Percentiles rank a stretch among this genome's conserved stretches.
phyloP scores from a whole-genome alignment of 2,329 filamentous ascomycete genomes.

The Alternaria panax region DNA sequence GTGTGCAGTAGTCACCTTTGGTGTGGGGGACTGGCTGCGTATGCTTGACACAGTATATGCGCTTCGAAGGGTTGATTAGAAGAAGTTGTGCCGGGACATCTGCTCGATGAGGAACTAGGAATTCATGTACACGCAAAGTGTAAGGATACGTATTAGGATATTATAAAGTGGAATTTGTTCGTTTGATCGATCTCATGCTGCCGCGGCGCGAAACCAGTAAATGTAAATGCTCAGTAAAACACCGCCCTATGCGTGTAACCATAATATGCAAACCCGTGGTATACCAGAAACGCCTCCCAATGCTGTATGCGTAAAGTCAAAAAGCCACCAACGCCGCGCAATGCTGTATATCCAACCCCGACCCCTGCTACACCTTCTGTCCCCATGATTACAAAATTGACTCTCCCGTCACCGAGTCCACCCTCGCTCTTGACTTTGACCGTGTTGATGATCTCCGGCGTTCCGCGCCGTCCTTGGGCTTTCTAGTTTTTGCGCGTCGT shows the following conservation, averaged over 20 bases:
- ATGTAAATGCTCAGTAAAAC: constrained; percentile 41
- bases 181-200: constrained; percentile 15
- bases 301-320: constrained; percentile 22
- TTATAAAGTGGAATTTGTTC: constrained; percentile 9
- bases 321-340: constrained; percentile 28
- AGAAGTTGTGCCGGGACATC: background rate
- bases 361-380: constrained; percentile 6
- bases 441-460: constrained; percentile 44
- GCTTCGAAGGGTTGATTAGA: background rate
- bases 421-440: constrained; percentile 37
- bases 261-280: constrained; percentile 17
- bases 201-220: constrained; percentile 10
- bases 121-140: constrained; percentile 1
- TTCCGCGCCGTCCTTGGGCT: constrained; percentile 46
- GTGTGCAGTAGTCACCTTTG: constrained; percentile 15
- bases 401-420: constrained; percentile 35
- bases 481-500: constrained; percentile 38
- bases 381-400: constrained; percentile 37
- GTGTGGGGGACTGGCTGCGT: constrained; percentile 12
- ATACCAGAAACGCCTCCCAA: constrained; percentile 26
- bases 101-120: constrained; percentile 1
- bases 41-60: constrained; percentile 4
- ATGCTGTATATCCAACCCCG: constrained; percentile 21
- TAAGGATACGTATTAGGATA: constrained; percentile 4
- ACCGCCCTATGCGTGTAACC: constrained; percentile 36